phyloP scores from a whole-genome alignment of 1,284 basidiomycete species.

The Heterobasidion parviporum region DNA sequence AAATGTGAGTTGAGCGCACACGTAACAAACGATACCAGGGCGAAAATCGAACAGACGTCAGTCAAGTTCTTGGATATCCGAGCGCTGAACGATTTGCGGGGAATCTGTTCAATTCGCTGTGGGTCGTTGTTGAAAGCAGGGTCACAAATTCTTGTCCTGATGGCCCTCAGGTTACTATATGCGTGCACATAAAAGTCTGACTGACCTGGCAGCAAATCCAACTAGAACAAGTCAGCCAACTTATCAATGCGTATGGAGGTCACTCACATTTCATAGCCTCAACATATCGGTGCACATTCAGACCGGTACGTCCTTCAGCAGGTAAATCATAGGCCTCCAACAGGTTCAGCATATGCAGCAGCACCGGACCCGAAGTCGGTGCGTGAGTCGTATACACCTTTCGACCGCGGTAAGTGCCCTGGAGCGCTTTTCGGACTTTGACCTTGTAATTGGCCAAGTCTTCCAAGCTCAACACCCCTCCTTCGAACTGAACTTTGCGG shows the following conservation, averaged over 20 bases:
- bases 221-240: constrained; percentile 23
- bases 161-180: not conserved
- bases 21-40: constrained; percentile 1
- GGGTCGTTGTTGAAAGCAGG: constrained; percentile 54
- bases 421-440: constrained; percentile 64
- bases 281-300: constrained; percentile 65
- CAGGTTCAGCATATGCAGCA: constrained; percentile 77
- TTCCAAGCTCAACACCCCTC: constrained; percentile 70
- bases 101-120: constrained; percentile 54
- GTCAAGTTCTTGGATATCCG: constrained; percentile 62
- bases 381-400: constrained; percentile 81
- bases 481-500: constrained; percentile 54
- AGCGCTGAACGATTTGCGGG: constrained; percentile 65
- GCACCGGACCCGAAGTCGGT: constrained; percentile 76
- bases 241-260: not conserved
- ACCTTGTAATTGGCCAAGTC: constrained; percentile 71
- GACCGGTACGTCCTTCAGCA: constrained; percentile 36
- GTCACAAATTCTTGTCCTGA: constrained; percentile 77
- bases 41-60: constrained; percentile 46
- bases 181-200: not conserved
- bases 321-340: constrained; percentile 59
- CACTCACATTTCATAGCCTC: constrained; percentile 70
- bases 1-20: constrained; percentile 9
- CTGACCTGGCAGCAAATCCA: constrained; percentile 68
- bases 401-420: constrained; percentile 68